Conservation (phyloP, 345 rosid genomes). For the Bruguiera gymnorhiza region DNA sequence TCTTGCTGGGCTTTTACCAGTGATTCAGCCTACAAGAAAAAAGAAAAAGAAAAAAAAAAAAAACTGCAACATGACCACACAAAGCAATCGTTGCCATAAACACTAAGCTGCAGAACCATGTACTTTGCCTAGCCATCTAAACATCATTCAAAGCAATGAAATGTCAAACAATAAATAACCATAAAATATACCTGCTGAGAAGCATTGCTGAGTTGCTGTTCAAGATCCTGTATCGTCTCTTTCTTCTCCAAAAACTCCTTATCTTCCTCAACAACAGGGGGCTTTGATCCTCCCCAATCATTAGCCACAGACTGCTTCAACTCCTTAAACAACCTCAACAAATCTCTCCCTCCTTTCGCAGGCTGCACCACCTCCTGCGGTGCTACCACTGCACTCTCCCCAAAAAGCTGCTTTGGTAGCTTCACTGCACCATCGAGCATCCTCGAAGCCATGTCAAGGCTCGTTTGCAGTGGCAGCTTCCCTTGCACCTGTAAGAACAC, state of each 20-base stretch:
- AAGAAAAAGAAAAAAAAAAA: constrained; percentile 9
- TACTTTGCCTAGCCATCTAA: background rate
- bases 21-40: constrained; percentile 61
- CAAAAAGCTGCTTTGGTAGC: constrained; percentile 81
- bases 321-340: constrained; percentile 85
- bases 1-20: constrained; percentile 97
- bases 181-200: constrained; percentile 69
- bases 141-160: background rate
- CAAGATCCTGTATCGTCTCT: constrained; percentile 76
- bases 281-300: constrained; percentile 86
- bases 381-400: constrained; percentile 57
- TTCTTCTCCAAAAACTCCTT: constrained; percentile 84
- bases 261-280: constrained; percentile 86
- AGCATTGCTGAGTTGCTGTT: constrained; percentile 81
- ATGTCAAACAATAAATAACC: background rate
- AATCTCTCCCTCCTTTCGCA: constrained; percentile 83
- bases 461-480: constrained; percentile 56
- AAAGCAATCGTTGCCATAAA: constrained; percentile 12
- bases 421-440: constrained; percentile 93
- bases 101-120: background rate
- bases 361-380: constrained; percentile 86
- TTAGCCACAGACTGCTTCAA: constrained; percentile 79
- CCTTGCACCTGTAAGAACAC: constrained; percentile 80
- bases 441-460: constrained; percentile 82
- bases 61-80: constrained; percentile 1